Conservation (phyloP, 106 monocot genomes). For the Platanthera guangdongensis region DNA sequence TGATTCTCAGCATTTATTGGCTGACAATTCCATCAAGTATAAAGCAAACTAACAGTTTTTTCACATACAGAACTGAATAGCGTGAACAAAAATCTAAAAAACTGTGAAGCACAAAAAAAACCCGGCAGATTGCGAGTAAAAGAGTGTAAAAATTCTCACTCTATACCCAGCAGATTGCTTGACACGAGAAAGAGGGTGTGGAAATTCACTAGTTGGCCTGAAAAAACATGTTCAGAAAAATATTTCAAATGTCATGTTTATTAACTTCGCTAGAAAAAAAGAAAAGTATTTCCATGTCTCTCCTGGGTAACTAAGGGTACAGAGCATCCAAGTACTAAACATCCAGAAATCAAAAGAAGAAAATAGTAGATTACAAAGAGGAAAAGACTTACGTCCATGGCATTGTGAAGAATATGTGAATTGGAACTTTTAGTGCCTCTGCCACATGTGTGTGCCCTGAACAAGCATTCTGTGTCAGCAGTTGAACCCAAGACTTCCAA, state of each 20-base stretch:
- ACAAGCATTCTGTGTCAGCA: constrained; percentile 53
- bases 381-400: constrained; percentile 91
- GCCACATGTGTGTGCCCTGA: constrained; percentile 99
- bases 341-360: background rate
- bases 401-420: constrained; percentile 99
- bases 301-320: background rate
- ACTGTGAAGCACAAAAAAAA: background rate
- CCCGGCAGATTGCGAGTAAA: background rate
- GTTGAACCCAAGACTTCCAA: constrained; percentile 20
- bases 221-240: background rate
- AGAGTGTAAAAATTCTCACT: constrained; percentile 26
- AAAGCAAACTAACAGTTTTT: too few relatives aligned
- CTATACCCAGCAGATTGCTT: constrained; percentile 82
- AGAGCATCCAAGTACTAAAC: background rate
- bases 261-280: background rate
- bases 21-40: too few relatives aligned
- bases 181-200: constrained; percentile 96
- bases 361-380: constrained; percentile 1
- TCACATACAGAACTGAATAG: background rate
- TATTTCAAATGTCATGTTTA: background rate
- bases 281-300: background rate
- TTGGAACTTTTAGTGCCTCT: constrained; percentile 87
- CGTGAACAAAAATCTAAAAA: background rate
- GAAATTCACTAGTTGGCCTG: constrained; percentile 98
- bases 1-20: too few relatives aligned